A percentile compares a stretch with the other conserved stretches of the same genome.
Conservation (phyloP, 495 filamentous ascomycete genomes). For the Penicillium alfredii region DNA sequence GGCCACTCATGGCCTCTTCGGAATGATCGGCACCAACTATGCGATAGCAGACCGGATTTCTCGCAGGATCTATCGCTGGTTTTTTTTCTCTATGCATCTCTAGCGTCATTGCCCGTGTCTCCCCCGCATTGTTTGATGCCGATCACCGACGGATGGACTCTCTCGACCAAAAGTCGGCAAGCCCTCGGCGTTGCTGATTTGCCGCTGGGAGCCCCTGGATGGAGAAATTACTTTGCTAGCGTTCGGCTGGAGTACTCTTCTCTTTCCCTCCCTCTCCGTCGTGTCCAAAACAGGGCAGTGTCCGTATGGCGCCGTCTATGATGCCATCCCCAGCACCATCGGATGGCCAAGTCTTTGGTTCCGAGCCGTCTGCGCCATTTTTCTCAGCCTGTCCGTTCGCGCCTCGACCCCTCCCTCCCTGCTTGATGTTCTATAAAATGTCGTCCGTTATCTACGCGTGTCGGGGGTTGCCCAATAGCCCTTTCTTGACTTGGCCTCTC, state of each 20-base stretch:
- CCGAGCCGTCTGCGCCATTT: too few species aligned
- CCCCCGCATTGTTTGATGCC: slow-evolving; percentile 11
- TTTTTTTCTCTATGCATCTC: slow-evolving; percentile 5
- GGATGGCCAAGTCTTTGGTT: too few species aligned
- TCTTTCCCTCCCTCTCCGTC: too few species aligned
- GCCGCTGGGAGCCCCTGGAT: not conserved
- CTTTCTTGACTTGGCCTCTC: slow-evolving; percentile 1
- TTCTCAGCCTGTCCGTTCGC: too few species aligned
- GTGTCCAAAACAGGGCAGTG: not conserved
- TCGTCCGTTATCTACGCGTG: not conserved
- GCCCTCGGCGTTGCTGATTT: not conserved
- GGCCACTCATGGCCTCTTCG: not conserved
- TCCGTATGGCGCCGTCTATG: too few species aligned
- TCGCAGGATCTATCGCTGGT: too few species aligned
- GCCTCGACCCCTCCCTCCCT: too few species aligned
- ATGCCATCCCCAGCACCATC: not conserved
- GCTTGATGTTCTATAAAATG: slow-evolving; percentile 1
- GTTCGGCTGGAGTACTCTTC: slow-evolving; percentile 8
- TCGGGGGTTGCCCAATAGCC: not conserved
- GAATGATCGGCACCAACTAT: too few species aligned
- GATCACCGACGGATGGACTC: slow-evolving; percentile 4
- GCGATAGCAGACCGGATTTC: too few species aligned
- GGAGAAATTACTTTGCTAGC: not conserved
- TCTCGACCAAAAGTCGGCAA: not conserved
- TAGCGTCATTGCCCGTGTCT: slow-evolving; percentile 5